Evolutionary conservation across 225 moss, liverwort and hornwort species (phyloP).

Genomic region (Lunularia cruciata): DNA sequence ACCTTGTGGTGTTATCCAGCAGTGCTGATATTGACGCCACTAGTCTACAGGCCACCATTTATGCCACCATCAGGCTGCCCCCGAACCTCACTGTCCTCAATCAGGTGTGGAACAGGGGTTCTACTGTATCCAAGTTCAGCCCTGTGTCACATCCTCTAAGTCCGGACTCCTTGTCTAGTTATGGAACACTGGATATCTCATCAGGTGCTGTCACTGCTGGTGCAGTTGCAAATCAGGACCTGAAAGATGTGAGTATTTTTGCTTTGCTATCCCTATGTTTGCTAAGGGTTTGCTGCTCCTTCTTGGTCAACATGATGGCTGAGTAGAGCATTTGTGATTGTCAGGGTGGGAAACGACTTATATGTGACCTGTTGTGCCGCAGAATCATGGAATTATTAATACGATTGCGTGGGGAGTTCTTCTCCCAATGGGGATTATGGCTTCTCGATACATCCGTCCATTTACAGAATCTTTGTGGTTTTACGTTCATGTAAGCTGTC

Average conservation of each 20-base stretch:
- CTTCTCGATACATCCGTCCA: constrained; percentile 67
- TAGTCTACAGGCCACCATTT: constrained; percentile 50
- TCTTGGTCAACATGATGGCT: not conserved
- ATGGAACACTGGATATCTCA: constrained; percentile 30
- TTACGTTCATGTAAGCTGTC: constrained; percentile 59
- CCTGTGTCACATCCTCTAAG: constrained; percentile 15
- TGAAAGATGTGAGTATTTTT: constrained; percentile 49
- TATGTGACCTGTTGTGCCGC: constrained; percentile 24
- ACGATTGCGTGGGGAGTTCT: constrained; percentile 64
- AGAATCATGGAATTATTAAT: constrained; percentile 67
- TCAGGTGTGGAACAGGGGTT: constrained; percentile 64
- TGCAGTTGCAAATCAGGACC: constrained; percentile 41
- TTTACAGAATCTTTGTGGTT: constrained; percentile 64
- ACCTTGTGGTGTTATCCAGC: constrained; percentile 8
- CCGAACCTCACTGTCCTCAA: constrained; percentile 44
- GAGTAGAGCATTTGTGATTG: not conserved
- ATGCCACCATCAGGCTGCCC: constrained; percentile 40
- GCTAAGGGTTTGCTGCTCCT: not conserved
- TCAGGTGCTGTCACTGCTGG: constrained; percentile 36
- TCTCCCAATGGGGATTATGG: constrained; percentile 65
- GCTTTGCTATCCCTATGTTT: not conserved
- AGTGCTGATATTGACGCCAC: constrained; percentile 13
- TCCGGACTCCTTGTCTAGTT: constrained; percentile 24
- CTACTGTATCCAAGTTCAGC: constrained; percentile 31
- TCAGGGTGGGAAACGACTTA: not conserved